Evolutionary conservation across 139 green algal genomes (phyloP).

Genomic region (Edaphochlamys debaryana): DNA sequence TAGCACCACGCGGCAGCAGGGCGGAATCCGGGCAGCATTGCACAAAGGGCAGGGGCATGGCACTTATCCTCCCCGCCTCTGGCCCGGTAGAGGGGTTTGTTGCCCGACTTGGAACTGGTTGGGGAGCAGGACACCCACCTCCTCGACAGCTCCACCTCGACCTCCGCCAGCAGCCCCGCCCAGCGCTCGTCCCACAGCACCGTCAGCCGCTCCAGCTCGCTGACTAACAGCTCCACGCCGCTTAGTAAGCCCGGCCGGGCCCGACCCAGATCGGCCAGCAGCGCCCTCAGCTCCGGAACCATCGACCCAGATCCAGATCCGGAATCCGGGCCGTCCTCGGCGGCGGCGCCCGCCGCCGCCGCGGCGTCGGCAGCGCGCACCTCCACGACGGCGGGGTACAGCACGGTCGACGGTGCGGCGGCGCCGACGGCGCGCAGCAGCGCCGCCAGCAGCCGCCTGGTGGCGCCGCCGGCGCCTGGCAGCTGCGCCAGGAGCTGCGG

Average conservation of each 20-base stretch:
- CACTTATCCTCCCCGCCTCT: too few species aligned
- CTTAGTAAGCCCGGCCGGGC: slow-evolving; percentile 45
- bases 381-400: slow-evolving; percentile 69
- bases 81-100: too few species aligned
- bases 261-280: slow-evolving; percentile 54
- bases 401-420: slow-evolving; percentile 60
- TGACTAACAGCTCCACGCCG: slow-evolving; percentile 49
- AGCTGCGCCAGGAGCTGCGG: slow-evolving; percentile 75
- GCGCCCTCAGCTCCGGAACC: slow-evolving; percentile 37
- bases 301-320: not conserved
- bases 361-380: slow-evolving; percentile 29
- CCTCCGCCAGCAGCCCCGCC: slow-evolving; percentile 65
- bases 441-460: slow-evolving; percentile 38
- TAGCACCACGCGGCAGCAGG: too few species aligned
- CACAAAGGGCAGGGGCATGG: too few species aligned
- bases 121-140: slow-evolving; percentile 35
- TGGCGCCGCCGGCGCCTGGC: not conserved
- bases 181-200: slow-evolving; percentile 78
- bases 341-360: not conserved
- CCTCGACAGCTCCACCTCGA: slow-evolving; percentile 60
- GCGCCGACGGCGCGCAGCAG: slow-evolving; percentile 50
- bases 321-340: too few species aligned
- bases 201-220: slow-evolving; percentile 47
- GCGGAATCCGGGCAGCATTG: too few species aligned
- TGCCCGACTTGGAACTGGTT: too few species aligned